Evolutionary conservation across 2,329 filamentous ascomycete genomes (phyloP), one percentile per base, ranked within the genome.

Genomic region (Xylariaceae sp.): DNA sequence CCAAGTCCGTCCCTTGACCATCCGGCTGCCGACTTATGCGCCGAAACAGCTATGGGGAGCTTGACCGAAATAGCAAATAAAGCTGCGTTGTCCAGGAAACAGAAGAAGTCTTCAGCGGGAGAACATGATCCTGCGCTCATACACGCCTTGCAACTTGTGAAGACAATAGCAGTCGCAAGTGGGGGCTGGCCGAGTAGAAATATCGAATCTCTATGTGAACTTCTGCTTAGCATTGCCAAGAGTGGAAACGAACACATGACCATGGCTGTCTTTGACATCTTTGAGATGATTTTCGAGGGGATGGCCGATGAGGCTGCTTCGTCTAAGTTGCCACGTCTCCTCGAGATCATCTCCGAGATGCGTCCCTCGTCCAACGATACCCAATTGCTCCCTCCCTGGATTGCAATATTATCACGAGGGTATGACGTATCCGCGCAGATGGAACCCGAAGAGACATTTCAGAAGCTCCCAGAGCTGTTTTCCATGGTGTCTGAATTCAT

Each of bases 121-220:
- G 79, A 81, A 52, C 85, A 92, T 68, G 91, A 96, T 60, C 93
- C 95, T 2, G 86, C 86, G 26, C 80, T 98, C 48, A 96, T 98
- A 63, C 95, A 98, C 71, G 89, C 93, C 2, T 79, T 99, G 60
- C 93, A 99, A 69, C 79, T 99, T 52, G 89, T 96, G 62, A 97
- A 96, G 80, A 90, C 90, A 0, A 85, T 99, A 57, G 92, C 95
- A 0, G 82, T 84, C 2, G 91, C 91, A 4, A 93, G 91, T 56
- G 90, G 91, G 41, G 95, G 95, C 48, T 99, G 95, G 95, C 95
- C 95, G 0, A 96, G 89, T 77, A 91, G 89, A 78, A 96, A 96
- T 76, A 96, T 97, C 52, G 95, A 99, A 75, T 81, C 89, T 2
- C 79, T 99, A 32, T 97, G 93, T 73, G 93, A 98, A 73, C 78